These are phyloP conservation scores for Neopestalotiopsis sp. DNA, from an alignment of 2,329 filamentous ascomycete species.

Conservation along the genomic window DNA sequence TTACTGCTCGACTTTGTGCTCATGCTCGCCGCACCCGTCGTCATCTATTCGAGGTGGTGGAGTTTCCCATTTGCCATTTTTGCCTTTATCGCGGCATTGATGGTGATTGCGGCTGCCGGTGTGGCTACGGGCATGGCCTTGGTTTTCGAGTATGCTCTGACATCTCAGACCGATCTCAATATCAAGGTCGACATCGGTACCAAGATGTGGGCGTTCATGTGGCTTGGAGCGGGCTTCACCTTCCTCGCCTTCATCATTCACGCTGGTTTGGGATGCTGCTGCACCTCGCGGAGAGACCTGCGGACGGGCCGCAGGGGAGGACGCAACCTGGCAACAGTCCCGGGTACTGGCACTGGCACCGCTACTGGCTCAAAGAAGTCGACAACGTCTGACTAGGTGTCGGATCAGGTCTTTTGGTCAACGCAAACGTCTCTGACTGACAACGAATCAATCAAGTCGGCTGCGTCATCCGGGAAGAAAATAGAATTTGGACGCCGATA, in stretches of 20 bases:
- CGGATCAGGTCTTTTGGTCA: too few relatives aligned
- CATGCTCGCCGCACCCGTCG: slow-evolving; percentile 68
- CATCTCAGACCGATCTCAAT: slow-evolving; percentile 74
- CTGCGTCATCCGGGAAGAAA: not conserved
- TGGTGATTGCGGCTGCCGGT: slow-evolving; percentile 72
- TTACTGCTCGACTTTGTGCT: slow-evolving; percentile 74
- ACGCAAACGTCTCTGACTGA: not conserved
- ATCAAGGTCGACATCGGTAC: slow-evolving; percentile 73
- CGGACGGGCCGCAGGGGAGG: slow-evolving; percentile 41
- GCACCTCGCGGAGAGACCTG: slow-evolving; percentile 62
- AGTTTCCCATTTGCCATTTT: slow-evolving; percentile 72
- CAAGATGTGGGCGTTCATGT: slow-evolving; percentile 88
- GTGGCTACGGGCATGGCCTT: slow-evolving; percentile 85
- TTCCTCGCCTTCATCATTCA: slow-evolving; percentile 77
- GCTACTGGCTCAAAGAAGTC: slow-evolving; percentile 10
- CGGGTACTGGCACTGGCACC: not conserved
- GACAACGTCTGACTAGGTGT: slow-evolving; percentile 1
- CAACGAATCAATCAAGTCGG: not conserved
- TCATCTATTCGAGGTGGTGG: slow-evolving; percentile 59
- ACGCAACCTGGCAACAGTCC: slow-evolving; percentile 16
- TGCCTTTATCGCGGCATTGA: slow-evolving; percentile 69
- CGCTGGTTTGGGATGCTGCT: slow-evolving; percentile 79
- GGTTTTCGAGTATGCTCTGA: slow-evolving; percentile 80
- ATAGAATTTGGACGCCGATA: not conserved
- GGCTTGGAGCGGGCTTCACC: slow-evolving; percentile 74